Percentiles rank a stretch among this genome's conserved stretches.
These are phyloP conservation scores for Trypanosoma avium DNA, from an alignment of 208 protist species.

Conservation along the genomic window DNA sequence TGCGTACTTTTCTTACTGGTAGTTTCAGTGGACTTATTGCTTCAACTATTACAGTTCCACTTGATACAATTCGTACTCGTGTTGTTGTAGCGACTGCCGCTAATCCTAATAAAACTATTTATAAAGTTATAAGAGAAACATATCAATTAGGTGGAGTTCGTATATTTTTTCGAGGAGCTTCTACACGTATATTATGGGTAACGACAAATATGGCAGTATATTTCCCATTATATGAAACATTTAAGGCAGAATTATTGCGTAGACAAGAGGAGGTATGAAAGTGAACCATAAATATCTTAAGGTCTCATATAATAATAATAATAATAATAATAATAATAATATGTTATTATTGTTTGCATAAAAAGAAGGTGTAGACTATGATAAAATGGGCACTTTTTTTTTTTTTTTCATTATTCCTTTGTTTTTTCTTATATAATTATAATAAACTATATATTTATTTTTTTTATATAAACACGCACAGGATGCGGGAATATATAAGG, in stretches of 20 bases:
- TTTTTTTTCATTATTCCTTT: slow-evolving; percentile 2
- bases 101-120: slow-evolving; percentile 33
- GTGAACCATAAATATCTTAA: neutral
- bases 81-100: slow-evolving; percentile 48
- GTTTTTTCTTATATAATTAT: slow-evolving; percentile 9
- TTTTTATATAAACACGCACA: no score
- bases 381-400: no score
- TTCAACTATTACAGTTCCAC: slow-evolving; percentile 61
- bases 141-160: slow-evolving; percentile 50
- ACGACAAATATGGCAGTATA: slow-evolving; percentile 79
- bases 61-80: slow-evolving; percentile 80
- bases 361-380: no score
- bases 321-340: neutral
- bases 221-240: slow-evolving; percentile 72
- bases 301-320: no score
- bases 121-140: slow-evolving; percentile 33
- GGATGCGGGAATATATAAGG: no score
- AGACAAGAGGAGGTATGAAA: slow-evolving; percentile 14
- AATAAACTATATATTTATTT: no score
- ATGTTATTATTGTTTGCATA: no score
- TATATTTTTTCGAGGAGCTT: slow-evolving; percentile 67
- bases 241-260: slow-evolving; percentile 14
- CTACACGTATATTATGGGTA: slow-evolving; percentile 77
- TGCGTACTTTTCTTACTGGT: slow-evolving; percentile 62
- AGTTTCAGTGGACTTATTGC: slow-evolving; percentile 77